These are phyloP conservation scores for Kalanchoe fedtschenkoi DNA, from an alignment of 164 flowering plant species.

Conservation along the genomic window DNA sequence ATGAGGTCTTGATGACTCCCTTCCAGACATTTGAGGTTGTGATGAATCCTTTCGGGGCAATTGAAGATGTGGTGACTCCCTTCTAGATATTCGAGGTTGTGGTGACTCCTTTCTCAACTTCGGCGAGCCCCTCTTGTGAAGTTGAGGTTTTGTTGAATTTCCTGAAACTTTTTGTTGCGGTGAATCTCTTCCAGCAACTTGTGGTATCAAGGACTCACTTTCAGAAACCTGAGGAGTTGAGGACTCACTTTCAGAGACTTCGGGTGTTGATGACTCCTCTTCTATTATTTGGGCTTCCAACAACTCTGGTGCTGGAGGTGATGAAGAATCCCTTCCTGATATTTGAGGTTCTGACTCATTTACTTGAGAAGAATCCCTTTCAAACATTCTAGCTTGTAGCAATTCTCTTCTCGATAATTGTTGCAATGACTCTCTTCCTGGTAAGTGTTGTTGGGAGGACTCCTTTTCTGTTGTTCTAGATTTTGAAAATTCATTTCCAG, in stretches of 20 bases:
- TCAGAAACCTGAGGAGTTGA: constrained; percentile 3
- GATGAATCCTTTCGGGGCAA: not conserved
- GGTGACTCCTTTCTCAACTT: not conserved
- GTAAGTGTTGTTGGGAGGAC: not conserved
- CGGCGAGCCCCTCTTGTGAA: not conserved
- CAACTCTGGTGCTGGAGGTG: not conserved
- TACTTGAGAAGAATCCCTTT: not conserved
- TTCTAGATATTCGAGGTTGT: constrained; percentile 1
- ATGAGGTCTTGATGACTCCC: not conserved
- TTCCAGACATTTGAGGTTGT: constrained; percentile 7
- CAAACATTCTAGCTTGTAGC: not conserved
- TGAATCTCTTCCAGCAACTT: not conserved
- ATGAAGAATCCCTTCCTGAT: not conserved
- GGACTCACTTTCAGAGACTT: constrained; percentile 5
- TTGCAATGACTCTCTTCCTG: not conserved
- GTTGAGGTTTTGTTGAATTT: not conserved
- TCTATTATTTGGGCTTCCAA: not conserved
- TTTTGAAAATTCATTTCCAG: too few relatives aligned
- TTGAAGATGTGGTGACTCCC: constrained; percentile 6
- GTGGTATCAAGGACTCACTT: not conserved
- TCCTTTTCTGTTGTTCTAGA: not conserved
- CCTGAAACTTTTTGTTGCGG: not conserved
- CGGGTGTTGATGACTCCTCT: not conserved
- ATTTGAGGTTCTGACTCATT: not conserved
- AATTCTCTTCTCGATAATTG: not conserved